Conservation (phyloP, 106 monocot genomes). For the Acorus gramineus region DNA sequence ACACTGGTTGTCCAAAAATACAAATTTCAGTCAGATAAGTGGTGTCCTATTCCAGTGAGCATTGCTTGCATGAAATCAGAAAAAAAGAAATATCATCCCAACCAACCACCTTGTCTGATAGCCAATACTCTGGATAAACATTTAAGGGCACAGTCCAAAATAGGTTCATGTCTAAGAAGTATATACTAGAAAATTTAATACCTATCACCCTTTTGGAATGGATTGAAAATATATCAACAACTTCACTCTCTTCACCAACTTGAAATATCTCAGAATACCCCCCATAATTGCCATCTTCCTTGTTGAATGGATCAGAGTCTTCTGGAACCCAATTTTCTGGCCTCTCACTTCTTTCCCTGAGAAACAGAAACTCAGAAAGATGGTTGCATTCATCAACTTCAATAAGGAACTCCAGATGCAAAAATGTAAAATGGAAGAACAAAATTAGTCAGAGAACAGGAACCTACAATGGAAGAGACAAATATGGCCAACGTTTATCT, state of each 20-base stretch:
- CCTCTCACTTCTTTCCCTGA: constrained; percentile 58
- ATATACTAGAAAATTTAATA: constrained; percentile 4
- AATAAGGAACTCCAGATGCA: neutral
- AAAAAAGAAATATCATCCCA: too few relatives aligned
- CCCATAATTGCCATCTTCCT: constrained; percentile 4
- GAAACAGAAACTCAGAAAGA: constrained; percentile 1
- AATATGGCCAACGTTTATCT: constrained; percentile 68
- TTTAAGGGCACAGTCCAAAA: too few relatives aligned
- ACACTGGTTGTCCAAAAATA: too few relatives aligned
- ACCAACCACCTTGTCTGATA: too few relatives aligned
- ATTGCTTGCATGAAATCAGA: too few relatives aligned
- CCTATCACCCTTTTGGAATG: constrained; percentile 27
- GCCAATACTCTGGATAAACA: too few relatives aligned
- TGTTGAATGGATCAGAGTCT: constrained; percentile 4
- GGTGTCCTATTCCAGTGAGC: too few relatives aligned
- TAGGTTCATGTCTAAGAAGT: too few relatives aligned
- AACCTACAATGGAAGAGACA: constrained; percentile 66
- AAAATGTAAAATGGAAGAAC: neutral
- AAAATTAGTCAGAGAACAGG: neutral
- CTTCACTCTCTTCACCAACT: constrained; percentile 14
- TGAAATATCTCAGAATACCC: constrained; percentile 19
- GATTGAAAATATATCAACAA: constrained; percentile 72
- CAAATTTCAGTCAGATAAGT: too few relatives aligned
- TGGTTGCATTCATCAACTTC: neutral
- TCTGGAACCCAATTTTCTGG: constrained; percentile 84